Percentiles rank a stretch among this genome's conserved stretches.
Conservation (phyloP, 2,329 filamentous ascomycete species). For the Pyrenophora seminiperda region DNA sequence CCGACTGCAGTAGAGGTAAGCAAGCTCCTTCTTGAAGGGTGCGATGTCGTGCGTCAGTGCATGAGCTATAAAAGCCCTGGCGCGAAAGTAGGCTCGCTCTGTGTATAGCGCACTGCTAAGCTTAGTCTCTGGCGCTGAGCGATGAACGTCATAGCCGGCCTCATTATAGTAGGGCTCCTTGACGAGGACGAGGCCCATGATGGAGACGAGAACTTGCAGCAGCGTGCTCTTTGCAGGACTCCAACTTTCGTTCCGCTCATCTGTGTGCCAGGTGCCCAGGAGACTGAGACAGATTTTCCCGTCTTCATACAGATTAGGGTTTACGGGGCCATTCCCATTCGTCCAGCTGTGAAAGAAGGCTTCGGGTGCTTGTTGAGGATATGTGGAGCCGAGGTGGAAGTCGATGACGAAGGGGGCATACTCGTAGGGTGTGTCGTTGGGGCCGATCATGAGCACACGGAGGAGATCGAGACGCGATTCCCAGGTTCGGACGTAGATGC, state of each 20-base stretch:
- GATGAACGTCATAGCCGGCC: conserved; percentile 63
- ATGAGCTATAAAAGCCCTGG: conserved; percentile 57
- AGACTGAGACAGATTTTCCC: conserved; percentile 66
- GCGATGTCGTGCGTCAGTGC: conserved; percentile 50
- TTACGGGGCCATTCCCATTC: conserved; percentile 57
- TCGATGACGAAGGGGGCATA: conserved; percentile 66
- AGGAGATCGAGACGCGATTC: conserved; percentile 64
- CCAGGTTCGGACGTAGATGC: conserved; percentile 65
- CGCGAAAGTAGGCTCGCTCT: conserved; percentile 60
- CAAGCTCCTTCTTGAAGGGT: conserved; percentile 59
- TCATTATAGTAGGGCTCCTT: conserved; percentile 68
- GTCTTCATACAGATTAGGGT: conserved; percentile 67
- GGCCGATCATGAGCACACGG: conserved; percentile 63
- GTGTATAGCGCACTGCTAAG: conserved; percentile 58
- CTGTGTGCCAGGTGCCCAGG: conserved; percentile 64
- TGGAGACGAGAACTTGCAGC: conserved; percentile 62
- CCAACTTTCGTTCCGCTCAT: conserved; percentile 60
- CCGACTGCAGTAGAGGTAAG: conserved; percentile 56
- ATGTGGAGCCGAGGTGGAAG: conserved; percentile 57
- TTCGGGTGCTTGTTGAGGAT: conserved; percentile 59
- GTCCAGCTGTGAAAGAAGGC: conserved; percentile 67
- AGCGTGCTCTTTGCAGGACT: conserved; percentile 58
- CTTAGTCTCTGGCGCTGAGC: conserved; percentile 52
- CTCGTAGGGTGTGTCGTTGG: conserved; percentile 65
- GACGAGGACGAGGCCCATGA: conserved; percentile 63